phyloP scores from a whole-genome alignment of 306 rosid species.

The Citrullus mucosospermus region DNA sequence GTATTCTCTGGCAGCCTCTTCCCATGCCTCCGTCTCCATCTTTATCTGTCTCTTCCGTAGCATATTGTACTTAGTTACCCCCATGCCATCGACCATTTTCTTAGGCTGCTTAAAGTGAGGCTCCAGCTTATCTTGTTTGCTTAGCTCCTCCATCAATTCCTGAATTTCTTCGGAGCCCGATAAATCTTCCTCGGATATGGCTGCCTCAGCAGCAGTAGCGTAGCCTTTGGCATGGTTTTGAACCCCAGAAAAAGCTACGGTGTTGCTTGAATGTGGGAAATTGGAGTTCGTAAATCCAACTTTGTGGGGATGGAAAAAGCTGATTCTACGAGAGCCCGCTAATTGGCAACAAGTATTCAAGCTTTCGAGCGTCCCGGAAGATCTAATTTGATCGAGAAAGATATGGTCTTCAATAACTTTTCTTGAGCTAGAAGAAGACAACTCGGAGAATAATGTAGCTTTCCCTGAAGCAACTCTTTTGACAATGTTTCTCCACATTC shows the following conservation, averaged over 20 bases:
- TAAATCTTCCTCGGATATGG: conserved; percentile 56
- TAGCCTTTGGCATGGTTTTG: conserved; percentile 18
- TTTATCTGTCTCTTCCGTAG: conserved; percentile 63
- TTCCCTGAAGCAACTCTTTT: conserved; percentile 37
- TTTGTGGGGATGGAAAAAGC: conserved; percentile 7
- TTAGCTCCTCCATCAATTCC: conserved; percentile 29
- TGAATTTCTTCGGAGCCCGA: conserved; percentile 50
- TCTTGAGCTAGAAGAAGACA: conserved; percentile 8
- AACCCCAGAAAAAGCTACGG: conserved; percentile 15
- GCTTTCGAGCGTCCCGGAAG: background rate
- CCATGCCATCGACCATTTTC: conserved; percentile 26
- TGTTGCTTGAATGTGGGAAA: conserved; percentile 12
- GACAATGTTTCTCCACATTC: conserved; percentile 52
- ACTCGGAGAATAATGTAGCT: conserved; percentile 10
- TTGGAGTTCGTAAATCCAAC: conserved; percentile 20
- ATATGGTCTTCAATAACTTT: conserved; percentile 6
- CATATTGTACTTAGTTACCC: conserved; percentile 21
- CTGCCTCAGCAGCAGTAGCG: conserved; percentile 60
- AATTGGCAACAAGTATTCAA: conserved; percentile 2
- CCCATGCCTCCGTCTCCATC: conserved; percentile 92
- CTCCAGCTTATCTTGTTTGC: conserved; percentile 19
- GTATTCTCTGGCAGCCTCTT: conserved; percentile 73
- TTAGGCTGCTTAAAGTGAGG: conserved; percentile 23
- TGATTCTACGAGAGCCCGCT: conserved; percentile 11
- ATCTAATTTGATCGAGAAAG: conserved; percentile 17